Percentiles rank a stretch among this genome's conserved stretches.
Conservation (phyloP, 805 yeast species). For the Cyberlindnera mississippiensis region DNA sequence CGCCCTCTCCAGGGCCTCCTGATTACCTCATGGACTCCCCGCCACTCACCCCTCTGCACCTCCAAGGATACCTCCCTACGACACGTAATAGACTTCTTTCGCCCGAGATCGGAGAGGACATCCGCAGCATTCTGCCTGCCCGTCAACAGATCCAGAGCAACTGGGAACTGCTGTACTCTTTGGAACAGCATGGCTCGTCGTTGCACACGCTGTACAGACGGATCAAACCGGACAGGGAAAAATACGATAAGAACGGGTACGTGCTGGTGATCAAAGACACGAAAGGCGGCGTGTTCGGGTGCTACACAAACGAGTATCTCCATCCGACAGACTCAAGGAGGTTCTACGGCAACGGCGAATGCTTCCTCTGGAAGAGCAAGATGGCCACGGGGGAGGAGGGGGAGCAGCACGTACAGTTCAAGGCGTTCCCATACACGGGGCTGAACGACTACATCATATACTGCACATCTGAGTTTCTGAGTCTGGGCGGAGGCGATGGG, state of each 20-base stretch:
- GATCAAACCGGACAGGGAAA: slow-evolving; percentile 40
- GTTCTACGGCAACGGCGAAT: slow-evolving; percentile 92
- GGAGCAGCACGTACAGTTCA: slow-evolving; percentile 40
- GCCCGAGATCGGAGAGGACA: slow-evolving; percentile 65
- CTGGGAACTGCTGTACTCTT: slow-evolving; percentile 78
- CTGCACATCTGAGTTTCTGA: slow-evolving; percentile 70
- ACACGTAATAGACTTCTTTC: slow-evolving; percentile 59
- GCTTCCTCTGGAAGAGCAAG: slow-evolving; percentile 73
- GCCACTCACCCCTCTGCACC: slow-evolving; percentile 51
- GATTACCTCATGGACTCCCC: slow-evolving; percentile 13
- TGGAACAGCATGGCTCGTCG: slow-evolving; percentile 91
- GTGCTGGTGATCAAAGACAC: slow-evolving; percentile 69
- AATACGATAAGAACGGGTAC: slow-evolving; percentile 58
- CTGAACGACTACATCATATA: slow-evolving; percentile 80
- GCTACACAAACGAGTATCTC: slow-evolving; percentile 69
- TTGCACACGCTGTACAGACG: slow-evolving; percentile 68
- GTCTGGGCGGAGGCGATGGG: slow-evolving; percentile 91
- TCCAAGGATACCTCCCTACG: slow-evolving; percentile 55
- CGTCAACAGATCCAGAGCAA: slow-evolving; percentile 70
- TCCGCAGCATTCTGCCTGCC: slow-evolving; percentile 70
- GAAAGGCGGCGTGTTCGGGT: slow-evolving; percentile 66
- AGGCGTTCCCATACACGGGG: slow-evolving; percentile 86
- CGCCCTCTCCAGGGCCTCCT: slow-evolving; percentile 7
- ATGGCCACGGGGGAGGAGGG: slow-evolving; percentile 9
- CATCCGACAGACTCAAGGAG: slow-evolving; percentile 67